phyloP scores from a whole-genome alignment of 805 yeast genomes.

The Barnettozyma sucrosica region DNA sequence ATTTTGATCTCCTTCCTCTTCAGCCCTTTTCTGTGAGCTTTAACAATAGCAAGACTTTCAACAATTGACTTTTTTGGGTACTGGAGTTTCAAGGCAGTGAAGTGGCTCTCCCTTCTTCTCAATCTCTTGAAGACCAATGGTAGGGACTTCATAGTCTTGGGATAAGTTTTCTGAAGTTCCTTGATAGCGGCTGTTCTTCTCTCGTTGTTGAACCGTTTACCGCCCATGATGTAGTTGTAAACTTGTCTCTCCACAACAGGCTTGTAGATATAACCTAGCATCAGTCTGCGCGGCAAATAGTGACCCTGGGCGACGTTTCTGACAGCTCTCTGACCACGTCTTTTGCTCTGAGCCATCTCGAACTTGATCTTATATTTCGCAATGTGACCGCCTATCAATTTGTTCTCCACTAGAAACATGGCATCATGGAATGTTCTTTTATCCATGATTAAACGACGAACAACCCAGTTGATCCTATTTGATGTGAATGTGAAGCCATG shows the following conservation, averaged over 20 bases:
- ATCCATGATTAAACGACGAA: conserved; percentile 24
- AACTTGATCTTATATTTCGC: conserved; percentile 11
- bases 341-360: conserved; percentile 11
- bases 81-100: background rate
- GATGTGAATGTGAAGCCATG: conserved; percentile 28
- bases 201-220: conserved; percentile 6
- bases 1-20: conserved; percentile 4
- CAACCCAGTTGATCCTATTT: conserved; percentile 28
- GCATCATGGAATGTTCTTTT: conserved; percentile 27
- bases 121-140: conserved; percentile 20
- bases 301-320: conserved; percentile 22
- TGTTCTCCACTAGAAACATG: conserved; percentile 26
- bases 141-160: conserved; percentile 28
- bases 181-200: conserved; percentile 14
- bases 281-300: conserved; percentile 23
- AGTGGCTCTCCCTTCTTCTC: conserved; percentile 17
- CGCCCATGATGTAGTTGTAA: conserved; percentile 22
- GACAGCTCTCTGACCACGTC: conserved; percentile 14
- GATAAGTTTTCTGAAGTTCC: conserved; percentile 23
- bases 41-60: background rate
- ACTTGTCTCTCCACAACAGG: conserved; percentile 19
- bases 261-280: conserved; percentile 23
- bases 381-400: conserved; percentile 33
- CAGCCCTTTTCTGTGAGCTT: conserved; percentile 1
- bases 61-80: background rate